Evolutionary conservation across 169 alveolate species (phyloP).

Genomic region (Plasmodium blacklocki): DNA sequence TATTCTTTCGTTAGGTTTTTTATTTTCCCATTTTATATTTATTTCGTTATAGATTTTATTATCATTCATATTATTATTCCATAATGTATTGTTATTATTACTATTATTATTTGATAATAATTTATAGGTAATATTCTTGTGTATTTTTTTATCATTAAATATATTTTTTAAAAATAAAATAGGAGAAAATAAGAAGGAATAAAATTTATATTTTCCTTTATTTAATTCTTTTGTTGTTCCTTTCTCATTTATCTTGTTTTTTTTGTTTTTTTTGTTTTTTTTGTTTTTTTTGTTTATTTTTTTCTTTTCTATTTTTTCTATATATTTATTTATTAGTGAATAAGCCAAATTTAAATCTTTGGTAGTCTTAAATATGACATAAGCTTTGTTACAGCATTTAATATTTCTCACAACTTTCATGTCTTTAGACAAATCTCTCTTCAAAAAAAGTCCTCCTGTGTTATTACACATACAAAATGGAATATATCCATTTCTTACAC

Average conservation of each 20-base stretch:
- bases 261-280: background rate
- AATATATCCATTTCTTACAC: background rate
- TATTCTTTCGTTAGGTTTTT: background rate
- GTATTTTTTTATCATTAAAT: background rate
- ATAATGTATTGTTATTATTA: background rate
- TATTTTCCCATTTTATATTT: conserved; percentile 1
- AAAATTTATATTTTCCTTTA: too few relatives aligned
- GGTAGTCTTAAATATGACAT: conserved; percentile 16
- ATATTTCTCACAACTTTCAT: conserved; percentile 1
- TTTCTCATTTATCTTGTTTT: too few relatives aligned
- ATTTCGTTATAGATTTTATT: background rate
- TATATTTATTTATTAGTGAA: conserved; percentile 22
- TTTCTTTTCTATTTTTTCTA: background rate
- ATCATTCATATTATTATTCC: background rate
- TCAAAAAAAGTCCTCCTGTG: conserved; percentile 13
- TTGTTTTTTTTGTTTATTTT: conserved; percentile 1
- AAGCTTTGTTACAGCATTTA: conserved; percentile 11
- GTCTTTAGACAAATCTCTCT: conserved; percentile 4
- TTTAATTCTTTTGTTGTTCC: too few relatives aligned
- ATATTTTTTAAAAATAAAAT: background rate
- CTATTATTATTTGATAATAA: conserved; percentile 2
- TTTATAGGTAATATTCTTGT: background rate
- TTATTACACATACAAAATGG: conserved; percentile 6
- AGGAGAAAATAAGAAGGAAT: background rate
- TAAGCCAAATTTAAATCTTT: conserved; percentile 33